Percentiles rank a stretch among this genome's conserved stretches.
Conservation (phyloP, 495 filamentous ascomycete species). For the Tuber aestivum region DNA sequence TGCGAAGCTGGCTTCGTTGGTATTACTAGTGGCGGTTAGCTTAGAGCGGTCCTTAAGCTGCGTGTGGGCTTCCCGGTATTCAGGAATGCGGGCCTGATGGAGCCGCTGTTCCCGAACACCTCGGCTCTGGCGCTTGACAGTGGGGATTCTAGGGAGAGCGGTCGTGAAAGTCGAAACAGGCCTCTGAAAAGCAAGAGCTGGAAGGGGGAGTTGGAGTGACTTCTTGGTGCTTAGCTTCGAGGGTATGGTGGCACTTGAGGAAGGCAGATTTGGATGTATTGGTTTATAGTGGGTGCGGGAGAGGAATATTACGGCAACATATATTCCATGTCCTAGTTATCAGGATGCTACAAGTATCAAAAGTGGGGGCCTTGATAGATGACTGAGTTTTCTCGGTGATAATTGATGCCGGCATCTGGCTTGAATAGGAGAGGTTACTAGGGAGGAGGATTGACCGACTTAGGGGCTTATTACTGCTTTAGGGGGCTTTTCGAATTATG, state of each 20-base stretch:
- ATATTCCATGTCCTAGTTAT: conserved; percentile 46
- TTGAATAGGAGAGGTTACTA: not conserved
- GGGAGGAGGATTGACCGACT: not conserved
- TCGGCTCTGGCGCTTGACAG: conserved; percentile 41
- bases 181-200: conserved; percentile 51
- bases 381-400: not conserved
- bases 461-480: not conserved
- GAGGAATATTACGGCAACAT: conserved; percentile 39
- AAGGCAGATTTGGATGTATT: conserved; percentile 44
- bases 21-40: conserved; percentile 66
- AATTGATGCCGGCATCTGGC: not conserved
- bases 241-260: conserved; percentile 44
- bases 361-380: conserved; percentile 51
- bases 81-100: conserved; percentile 58
- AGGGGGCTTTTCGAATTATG: not conserved
- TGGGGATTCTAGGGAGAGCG: conserved; percentile 44
- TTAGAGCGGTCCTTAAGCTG: conserved; percentile 58
- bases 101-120: conserved; percentile 53
- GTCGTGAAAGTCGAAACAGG: conserved; percentile 50
- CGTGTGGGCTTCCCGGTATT: conserved; percentile 59
- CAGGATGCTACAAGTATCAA: conserved; percentile 80
- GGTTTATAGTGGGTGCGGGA: conserved; percentile 47
- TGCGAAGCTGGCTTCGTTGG: conserved; percentile 59
- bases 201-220: conserved; percentile 54
- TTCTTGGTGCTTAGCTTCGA: conserved; percentile 49